phyloP scores from a whole-genome alignment of 1,139 yeast genomes.

The Magnusiomyces clavatus region DNA sequence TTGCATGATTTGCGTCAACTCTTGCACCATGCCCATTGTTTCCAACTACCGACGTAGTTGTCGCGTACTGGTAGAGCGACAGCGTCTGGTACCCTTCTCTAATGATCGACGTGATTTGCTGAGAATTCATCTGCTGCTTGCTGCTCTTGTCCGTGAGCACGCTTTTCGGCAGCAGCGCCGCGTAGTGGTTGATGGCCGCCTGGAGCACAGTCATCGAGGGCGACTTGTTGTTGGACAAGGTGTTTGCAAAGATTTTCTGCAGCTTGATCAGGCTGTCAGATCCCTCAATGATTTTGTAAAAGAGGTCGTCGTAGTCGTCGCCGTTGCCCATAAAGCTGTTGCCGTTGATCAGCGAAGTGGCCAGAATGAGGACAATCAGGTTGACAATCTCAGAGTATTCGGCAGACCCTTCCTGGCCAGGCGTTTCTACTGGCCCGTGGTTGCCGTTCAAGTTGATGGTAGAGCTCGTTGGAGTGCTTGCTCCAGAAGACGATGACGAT shows the following conservation, averaged over 20 bases:
- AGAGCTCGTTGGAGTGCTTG: neutral
- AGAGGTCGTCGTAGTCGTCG: conserved; percentile 30
- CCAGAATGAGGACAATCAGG: conserved; percentile 23
- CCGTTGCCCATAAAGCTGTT: conserved; percentile 27
- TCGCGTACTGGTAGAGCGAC: conserved; percentile 21
- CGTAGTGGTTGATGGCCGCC: conserved; percentile 26
- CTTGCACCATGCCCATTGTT: conserved; percentile 3
- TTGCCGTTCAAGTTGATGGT: neutral
- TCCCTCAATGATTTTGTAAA: conserved; percentile 29
- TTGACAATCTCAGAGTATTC: conserved; percentile 22
- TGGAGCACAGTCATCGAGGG: conserved; percentile 21
- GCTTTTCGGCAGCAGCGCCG: conserved; percentile 14
- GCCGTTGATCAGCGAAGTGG: conserved; percentile 29
- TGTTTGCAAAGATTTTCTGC: conserved; percentile 11
- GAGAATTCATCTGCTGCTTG: conserved; percentile 16
- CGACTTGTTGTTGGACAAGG: conserved; percentile 10
- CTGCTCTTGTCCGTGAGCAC: neutral
- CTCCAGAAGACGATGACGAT: neutral
- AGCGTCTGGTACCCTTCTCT: conserved; percentile 26
- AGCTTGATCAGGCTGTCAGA: conserved; percentile 23
- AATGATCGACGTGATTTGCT: conserved; percentile 23
- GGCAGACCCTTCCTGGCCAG: neutral
- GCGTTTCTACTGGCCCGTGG: neutral
- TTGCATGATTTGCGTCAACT: neutral
- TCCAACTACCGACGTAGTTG: neutral